Evolutionary conservation across 805 yeast species (phyloP).

Genomic region (Candida yuanshanica): DNA sequence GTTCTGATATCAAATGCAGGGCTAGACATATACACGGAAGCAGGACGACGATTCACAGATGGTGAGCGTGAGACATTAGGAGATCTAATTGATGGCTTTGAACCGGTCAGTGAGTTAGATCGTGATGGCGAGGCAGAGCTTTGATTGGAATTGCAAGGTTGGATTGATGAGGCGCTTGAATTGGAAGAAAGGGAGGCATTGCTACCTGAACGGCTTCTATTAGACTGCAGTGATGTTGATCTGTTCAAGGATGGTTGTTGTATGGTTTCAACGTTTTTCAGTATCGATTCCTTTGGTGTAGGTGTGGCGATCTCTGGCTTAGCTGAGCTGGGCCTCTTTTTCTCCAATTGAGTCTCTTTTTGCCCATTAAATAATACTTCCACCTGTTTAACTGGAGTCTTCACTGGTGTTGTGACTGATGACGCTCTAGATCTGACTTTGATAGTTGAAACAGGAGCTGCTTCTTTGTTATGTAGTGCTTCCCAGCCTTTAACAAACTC

Average conservation of each 20-base stretch:
- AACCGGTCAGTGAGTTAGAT: conserved; percentile 2
- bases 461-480: not conserved
- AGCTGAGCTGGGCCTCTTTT: no score
- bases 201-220: conserved; percentile 16
- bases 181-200: conserved; percentile 5
- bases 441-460: not conserved
- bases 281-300: no score
- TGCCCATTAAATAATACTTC: not conserved
- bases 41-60: conserved; percentile 19
- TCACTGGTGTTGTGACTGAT: conserved; percentile 1
- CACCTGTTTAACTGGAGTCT: not conserved
- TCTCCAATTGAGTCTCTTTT: not conserved
- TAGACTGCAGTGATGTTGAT: conserved; percentile 7
- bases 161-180: conserved; percentile 3
- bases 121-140: conserved; percentile 1
- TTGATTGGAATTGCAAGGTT: not conserved
- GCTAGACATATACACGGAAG: conserved; percentile 17
- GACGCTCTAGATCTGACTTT: conserved; percentile 13
- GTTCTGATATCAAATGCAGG: conserved; percentile 25
- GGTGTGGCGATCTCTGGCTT: no score
- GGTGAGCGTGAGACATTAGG: conserved; percentile 18
- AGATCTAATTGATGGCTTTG: conserved; percentile 8
- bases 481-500: conserved; percentile 19
- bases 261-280: no score
- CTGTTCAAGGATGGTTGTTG: conserved; percentile 3